These are phyloP conservation scores for Achaetomiella virescens DNA, from an alignment of 495 filamentous ascomycete genomes.

Conservation along the genomic window DNA sequence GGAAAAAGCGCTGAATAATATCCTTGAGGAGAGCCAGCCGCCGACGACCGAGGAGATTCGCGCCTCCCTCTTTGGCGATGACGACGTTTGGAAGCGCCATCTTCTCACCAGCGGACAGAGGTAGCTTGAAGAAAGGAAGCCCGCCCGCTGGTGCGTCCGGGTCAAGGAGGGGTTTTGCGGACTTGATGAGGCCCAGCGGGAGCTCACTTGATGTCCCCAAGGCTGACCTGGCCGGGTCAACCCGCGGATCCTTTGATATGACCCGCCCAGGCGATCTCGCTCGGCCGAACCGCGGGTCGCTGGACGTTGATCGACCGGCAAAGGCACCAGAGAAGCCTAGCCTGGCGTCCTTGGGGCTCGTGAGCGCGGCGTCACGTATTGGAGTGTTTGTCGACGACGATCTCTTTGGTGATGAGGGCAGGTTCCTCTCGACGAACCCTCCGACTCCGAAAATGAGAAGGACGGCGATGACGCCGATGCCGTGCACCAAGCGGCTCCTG, in stretches of 20 bases:
- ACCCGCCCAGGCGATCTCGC: conserved; percentile 8
- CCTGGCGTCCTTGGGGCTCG: conserved; percentile 82
- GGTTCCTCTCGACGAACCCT: conserved; percentile 80
- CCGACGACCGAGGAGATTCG: conserved; percentile 59
- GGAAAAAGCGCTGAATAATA: conserved; percentile 90
- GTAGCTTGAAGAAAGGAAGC: conserved; percentile 30
- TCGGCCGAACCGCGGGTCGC: conserved; percentile 44
- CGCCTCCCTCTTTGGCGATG: conserved; percentile 49
- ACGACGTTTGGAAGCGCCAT: conserved; percentile 43
- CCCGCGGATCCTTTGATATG: conserved; percentile 53
- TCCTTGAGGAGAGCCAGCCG: conserved; percentile 65
- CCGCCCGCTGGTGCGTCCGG: conserved; percentile 14
- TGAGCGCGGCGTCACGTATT: conserved; percentile 70
- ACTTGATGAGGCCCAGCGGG: conserved; percentile 29
- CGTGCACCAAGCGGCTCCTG: conserved; percentile 90
- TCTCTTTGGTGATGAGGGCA: conserved; percentile 85
- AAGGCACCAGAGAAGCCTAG: conserved; percentile 68
- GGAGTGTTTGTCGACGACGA: conserved; percentile 91
- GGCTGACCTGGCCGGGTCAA: conserved; percentile 16
- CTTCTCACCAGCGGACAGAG: conserved; percentile 39
- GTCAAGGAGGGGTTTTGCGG: conserved; percentile 49
- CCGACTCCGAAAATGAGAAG: conserved; percentile 60
- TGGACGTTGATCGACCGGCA: conserved; percentile 43
- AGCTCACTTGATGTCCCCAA: neutral
- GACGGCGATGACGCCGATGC: conserved; percentile 64